Percentiles rank a stretch among this genome's conserved stretches.
These are phyloP conservation scores for Borealophlyctis nickersoniae DNA, from an alignment of 192 early-diverging fungal species.

Conservation along the genomic window DNA sequence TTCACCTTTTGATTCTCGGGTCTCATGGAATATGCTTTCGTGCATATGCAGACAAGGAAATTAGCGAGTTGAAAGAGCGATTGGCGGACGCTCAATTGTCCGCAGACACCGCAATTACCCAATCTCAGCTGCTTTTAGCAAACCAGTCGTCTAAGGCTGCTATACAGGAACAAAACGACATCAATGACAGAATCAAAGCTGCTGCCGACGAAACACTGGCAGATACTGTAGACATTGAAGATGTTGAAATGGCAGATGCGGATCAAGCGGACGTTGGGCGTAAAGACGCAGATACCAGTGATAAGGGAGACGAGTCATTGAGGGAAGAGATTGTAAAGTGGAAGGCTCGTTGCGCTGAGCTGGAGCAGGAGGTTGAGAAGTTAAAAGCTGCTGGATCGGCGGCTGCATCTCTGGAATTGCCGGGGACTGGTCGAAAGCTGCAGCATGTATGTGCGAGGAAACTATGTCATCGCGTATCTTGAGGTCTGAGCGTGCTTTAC, in stretches of 20 bases:
- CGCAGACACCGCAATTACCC: constrained; percentile 17
- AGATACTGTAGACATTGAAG: constrained; percentile 2
- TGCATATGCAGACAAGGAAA: constrained; percentile 26
- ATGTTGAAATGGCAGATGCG: constrained; percentile 1
- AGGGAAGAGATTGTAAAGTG: neutral
- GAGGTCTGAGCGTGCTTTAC: no score
- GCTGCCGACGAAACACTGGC: constrained; percentile 11
- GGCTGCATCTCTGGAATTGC: neutral
- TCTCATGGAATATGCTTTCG: no score
- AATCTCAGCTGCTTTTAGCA: constrained; percentile 23
- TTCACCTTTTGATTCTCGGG: no score
- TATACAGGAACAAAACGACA: constrained; percentile 2
- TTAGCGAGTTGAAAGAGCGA: constrained; percentile 11
- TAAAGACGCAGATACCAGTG: no score
- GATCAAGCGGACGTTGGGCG: no score
- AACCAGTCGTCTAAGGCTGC: constrained; percentile 8
- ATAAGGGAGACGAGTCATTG: constrained; percentile 1
- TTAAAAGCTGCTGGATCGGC: neutral
- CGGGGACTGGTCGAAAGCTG: neutral
- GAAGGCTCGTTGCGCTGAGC: constrained; percentile 2
- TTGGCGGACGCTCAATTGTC: constrained; percentile 4
- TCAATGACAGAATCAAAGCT: constrained; percentile 1
- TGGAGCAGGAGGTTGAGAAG: neutral
- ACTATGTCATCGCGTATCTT: no score
- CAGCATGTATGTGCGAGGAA: neutral